phyloP scores from a whole-genome alignment of 352 stramenopile species.

The Phytophthora rubi region DNA sequence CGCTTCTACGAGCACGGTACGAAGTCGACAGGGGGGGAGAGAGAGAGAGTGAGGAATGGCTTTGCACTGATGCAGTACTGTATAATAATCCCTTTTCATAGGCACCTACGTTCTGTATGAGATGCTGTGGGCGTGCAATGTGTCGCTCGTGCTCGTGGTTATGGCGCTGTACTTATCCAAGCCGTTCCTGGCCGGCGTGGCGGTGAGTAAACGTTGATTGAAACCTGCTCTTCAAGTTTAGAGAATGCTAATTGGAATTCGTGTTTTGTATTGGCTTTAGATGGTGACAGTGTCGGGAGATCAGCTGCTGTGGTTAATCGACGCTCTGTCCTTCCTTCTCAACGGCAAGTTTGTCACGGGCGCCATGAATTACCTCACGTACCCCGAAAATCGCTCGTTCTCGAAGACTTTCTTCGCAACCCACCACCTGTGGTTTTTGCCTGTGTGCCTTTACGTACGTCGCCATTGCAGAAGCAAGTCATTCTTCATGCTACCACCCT shows the following conservation, averaged over 20 bases:
- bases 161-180: conserved; percentile 75
- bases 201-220: conserved; percentile 41
- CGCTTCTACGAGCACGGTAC: conserved; percentile 71
- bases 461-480: neutral
- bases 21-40: neutral
- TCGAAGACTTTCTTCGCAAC: conserved; percentile 84
- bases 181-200: conserved; percentile 83
- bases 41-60: neutral
- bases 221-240: neutral
- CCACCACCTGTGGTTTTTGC: conserved; percentile 87
- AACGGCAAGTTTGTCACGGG: conserved; percentile 89
- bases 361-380: conserved; percentile 91
- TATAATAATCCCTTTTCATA: neutral
- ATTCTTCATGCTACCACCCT: neutral
- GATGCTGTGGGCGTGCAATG: conserved; percentile 84
- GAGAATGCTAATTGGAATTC: neutral
- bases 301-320: conserved; percentile 93
- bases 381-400: conserved; percentile 80
- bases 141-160: conserved; percentile 71
- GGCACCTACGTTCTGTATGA: conserved; percentile 85
- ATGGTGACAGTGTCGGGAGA: conserved; percentile 93
- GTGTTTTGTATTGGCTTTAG: conserved; percentile 34
- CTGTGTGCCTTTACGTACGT: conserved; percentile 74
- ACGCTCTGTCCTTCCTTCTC: conserved; percentile 74
- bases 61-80: neutral